Base-by-base conservation (phyloP, 1,284 basidiomycete genomes). In the Malassezia caprae region DNA sequence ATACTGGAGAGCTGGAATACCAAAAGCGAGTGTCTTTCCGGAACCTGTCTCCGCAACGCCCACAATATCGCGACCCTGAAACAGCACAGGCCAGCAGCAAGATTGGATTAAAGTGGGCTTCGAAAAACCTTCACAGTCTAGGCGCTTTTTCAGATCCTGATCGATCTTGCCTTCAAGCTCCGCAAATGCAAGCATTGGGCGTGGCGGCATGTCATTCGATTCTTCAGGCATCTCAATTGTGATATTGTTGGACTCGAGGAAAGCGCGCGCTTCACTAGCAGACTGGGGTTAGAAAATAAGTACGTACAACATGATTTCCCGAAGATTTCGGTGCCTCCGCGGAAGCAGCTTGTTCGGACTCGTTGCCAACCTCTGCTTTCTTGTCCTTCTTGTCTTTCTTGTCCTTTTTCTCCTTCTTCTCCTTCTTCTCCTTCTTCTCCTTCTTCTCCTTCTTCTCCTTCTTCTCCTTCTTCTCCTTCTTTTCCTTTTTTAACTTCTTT, bases 11-110 rank as follows among this genome's bases (percentile, higher is more conserved):
- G 87, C 87, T 8, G 93, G 93, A 31, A 98, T 83, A 45, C 90
- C 93, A 71, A 99, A 99, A 0, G 90, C 88, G 15, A 96, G 81
- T 0, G 93, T 99, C 79, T 99, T 99, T 8, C 93, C 94, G 63
- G 73, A 67, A 13, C 76, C 94, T 1, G 93, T 99, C 79, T 98
- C 91, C 13, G 94, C 93, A 60, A 99, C 90, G 56, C 93, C 93
- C 31, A 99, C 85, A 0, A 94, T 87, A 75, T 96, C 90, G 61
- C 81, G 80, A 4, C 88, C 87, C 48, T 81, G 79, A 27, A 96
- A 78, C 6, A 88, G 82, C 17, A 88, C 84, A 3, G 90, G 90
- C 93, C 93, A 99, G 30, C 90, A 85, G 68, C 89, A 94, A 4
- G 90, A 85, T 76, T 98, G 93, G 56, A 99, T 91, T 0, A 93